Percentiles rank a stretch among this genome's conserved stretches.
phyloP scores from a whole-genome alignment of 257 asterid species.

The Ophiorrhiza pumila region DNA sequence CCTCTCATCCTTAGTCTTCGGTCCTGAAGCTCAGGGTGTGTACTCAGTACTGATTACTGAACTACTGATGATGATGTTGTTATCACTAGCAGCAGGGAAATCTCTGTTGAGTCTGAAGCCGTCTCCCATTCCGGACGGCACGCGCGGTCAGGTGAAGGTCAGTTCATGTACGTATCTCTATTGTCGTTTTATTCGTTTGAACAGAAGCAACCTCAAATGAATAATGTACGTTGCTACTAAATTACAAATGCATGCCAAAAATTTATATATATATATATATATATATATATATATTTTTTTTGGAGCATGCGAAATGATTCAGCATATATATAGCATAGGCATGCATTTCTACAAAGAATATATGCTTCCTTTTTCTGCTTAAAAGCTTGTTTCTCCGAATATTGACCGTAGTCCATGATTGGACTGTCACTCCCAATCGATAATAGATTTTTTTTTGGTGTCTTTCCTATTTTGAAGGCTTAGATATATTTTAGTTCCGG shows the following conservation, averaged over 20 bases:
- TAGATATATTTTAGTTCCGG: too few species aligned
- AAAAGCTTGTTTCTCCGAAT: conserved; percentile 3
- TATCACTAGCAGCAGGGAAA: conserved; percentile 6
- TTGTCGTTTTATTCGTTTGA: conserved; percentile 4
- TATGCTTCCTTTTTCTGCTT: background rate
- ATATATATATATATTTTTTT: too few species aligned
- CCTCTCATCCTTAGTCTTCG: too few species aligned
- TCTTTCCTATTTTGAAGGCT: background rate
- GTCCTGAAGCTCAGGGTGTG: background rate
- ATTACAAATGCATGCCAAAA: background rate
- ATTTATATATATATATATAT: too few species aligned
- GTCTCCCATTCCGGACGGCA: conserved; percentile 74
- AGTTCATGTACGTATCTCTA: conserved; percentile 34
- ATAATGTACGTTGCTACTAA: background rate
- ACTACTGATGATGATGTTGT: background rate
- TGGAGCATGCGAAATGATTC: background rate
- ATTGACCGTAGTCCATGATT: conserved; percentile 27
- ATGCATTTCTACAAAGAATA: conserved; percentile 7
- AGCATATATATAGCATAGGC: background rate
- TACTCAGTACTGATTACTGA: background rate
- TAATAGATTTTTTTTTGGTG: background rate
- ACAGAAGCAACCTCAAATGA: conserved; percentile 1
- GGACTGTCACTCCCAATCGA: conserved; percentile 27
- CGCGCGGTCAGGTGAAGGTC: conserved; percentile 69
- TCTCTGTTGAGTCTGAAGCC: conserved; percentile 11